Base-by-base conservation (phyloP, 2,329 filamentous ascomycete species). In the Penicillium occitanis region DNA sequence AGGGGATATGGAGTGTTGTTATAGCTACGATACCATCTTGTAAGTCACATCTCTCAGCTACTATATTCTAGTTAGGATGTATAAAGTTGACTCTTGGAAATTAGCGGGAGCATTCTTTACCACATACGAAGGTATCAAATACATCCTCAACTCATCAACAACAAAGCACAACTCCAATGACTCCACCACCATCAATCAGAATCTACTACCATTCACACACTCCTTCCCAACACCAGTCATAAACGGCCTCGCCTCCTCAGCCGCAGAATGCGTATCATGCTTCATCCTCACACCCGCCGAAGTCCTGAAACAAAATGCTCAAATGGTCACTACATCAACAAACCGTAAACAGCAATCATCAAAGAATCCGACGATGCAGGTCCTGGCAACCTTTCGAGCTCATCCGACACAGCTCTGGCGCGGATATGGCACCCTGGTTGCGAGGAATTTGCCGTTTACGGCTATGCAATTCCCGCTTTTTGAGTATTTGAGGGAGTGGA, bases 261-360 rank as follows among this genome's bases (percentile, higher is more conserved):
- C 87, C 17, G 93, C 90, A 1, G 93, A 97, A 78, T 86, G 93
- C 70, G 91, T 92, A 2, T 93, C 92, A 5, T 97, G 93, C 74
- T 84, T 92, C 22, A 91, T 97, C 68, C 86, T 97, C 42, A 94
- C 93, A 0, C 93, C 93, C 0, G 92, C 92, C 14, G 93, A 97
- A 76, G 91, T 96, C 7, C 87, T 97, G 69, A 97, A 97, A 80
- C 93, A 96, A 75, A 97, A 97, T 77, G 92, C 93, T 0, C 93
- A 97, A 77, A 93, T 97, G 85, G 82, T 95, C 0, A 82, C 82
- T 25, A 42, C 14, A 42, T 73, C 53, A 65, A 19, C 68, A 46
- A 40, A 60, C 40, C 50, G 5, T 19, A 50, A 13, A 14, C 37
- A 28, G 2, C 35, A 5, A 35, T n/a, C 19, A 77, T 33, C 19